Percentiles rank a stretch among this genome's conserved stretches.
These are phyloP conservation scores for Alnus rubra DNA, from an alignment of 306 rosid genomes.

Conservation along the genomic window DNA sequence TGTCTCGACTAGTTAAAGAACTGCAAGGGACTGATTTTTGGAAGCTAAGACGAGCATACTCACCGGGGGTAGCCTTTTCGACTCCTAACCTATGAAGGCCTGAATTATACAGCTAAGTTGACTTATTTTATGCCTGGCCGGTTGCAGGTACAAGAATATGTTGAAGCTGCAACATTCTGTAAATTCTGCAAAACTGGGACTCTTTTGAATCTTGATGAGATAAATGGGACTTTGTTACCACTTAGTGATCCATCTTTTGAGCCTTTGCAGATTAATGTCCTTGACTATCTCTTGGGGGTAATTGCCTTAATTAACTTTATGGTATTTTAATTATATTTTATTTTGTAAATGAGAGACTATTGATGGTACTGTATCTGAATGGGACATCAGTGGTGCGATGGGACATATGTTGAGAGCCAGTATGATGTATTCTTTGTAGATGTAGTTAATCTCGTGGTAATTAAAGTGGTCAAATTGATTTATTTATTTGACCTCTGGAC, in stretches of 20 bases:
- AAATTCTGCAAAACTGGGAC: constrained; percentile 83
- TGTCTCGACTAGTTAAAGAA: constrained; percentile 69
- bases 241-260: constrained; percentile 71
- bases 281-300: constrained; percentile 95
- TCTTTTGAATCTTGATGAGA: constrained; percentile 85
- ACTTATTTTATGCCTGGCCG: constrained; percentile 22
- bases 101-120: constrained; percentile 18
- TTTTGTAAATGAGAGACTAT: not conserved
- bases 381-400: constrained; percentile 5
- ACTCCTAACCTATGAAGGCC: constrained; percentile 26
- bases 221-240: constrained; percentile 63
- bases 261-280: constrained; percentile 86
- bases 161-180: constrained; percentile 93
- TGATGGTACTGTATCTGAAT: not conserved
- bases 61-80: constrained; percentile 74
- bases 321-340: not conserved
- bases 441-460: constrained; percentile 18
- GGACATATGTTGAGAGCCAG: constrained; percentile 1
- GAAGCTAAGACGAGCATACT: constrained; percentile 96
- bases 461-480: constrained; percentile 20
- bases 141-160: constrained; percentile 88
- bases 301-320: constrained; percentile 18
- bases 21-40: constrained; percentile 92
- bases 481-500: not conserved
- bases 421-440: constrained; percentile 3